Evolutionary conservation across 495 filamentous ascomycete species (phyloP).

Genomic region (Cercophora scortea): DNA sequence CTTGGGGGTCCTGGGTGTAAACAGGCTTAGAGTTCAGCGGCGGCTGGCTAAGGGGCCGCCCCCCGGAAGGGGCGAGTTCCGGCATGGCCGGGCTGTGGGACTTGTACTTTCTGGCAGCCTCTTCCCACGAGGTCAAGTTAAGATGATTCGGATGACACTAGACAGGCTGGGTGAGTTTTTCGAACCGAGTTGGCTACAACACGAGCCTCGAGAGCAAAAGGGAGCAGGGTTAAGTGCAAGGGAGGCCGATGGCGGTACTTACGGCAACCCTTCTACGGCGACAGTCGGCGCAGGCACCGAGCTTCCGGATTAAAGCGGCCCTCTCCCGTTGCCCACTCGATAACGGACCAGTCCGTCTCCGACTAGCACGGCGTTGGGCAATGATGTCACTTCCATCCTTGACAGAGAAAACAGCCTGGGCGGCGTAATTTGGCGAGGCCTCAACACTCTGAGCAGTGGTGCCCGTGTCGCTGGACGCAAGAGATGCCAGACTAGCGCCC

Average conservation of each 20-base stretch:
- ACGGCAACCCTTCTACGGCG: conserved; percentile 42
- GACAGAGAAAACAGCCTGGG: conserved; percentile 40
- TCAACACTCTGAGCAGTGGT: conserved; percentile 36
- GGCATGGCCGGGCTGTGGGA: conserved; percentile 31
- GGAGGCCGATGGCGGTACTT: conserved; percentile 12
- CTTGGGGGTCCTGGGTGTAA: conserved; percentile 34
- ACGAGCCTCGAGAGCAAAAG: neutral
- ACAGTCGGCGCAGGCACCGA: conserved; percentile 41
- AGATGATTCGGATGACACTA: conserved; percentile 45
- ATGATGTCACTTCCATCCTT: conserved; percentile 39
- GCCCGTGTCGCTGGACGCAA: conserved; percentile 31
- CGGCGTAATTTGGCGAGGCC: conserved; percentile 22
- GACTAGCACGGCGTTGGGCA: conserved; percentile 34
- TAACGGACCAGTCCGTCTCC: conserved; percentile 40
- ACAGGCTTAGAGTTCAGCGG: conserved; percentile 22
- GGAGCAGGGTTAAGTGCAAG: no score
- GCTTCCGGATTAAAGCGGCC: conserved; percentile 41
- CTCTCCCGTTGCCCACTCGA: conserved; percentile 38
- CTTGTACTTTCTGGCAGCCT: conserved; percentile 35
- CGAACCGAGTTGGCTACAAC: neutral
- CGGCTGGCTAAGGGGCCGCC: conserved; percentile 34
- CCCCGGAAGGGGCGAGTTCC: conserved; percentile 27
- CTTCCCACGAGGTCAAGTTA: conserved; percentile 44
- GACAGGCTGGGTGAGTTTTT: conserved; percentile 3
- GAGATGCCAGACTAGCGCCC: conserved; percentile 25